Evolutionary conservation across 2,329 filamentous ascomycete genomes (phyloP), one percentile per base, ranked within the genome.

Genomic region (Aureobasidium uvarum): DNA sequence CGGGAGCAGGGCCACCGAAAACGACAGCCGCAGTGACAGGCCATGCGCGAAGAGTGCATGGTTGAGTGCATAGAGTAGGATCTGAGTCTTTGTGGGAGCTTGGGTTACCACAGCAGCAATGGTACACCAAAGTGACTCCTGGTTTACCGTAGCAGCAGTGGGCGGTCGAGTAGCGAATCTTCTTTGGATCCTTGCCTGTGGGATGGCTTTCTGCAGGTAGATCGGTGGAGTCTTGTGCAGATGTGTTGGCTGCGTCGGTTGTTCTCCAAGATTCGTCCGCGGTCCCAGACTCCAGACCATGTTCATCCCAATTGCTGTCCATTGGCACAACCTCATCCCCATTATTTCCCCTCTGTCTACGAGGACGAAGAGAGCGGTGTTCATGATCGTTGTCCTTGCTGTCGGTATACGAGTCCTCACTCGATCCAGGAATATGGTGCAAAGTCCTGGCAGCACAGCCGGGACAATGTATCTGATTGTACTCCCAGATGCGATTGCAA

Each of bases 221-320:
- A 5, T 5, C 13, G 50, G 18, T 23, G 4, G 31, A 7, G 33
- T 16, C 36, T 41, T 55, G 36, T 20, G 14, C 10, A 41, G 52
- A 13, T 36, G n/a, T 13, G 10, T 20, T 14, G 18, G 18, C n/a
- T 36, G 50, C 50, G 6, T 39, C 20, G n/a, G 20, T 55, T 2
- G 52, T 55, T n/a, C n/a, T 14, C 52, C 52, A 55, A 39, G 52
- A 55, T 36, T 55, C 52, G 8, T 55, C 52, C 1, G 20, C 20
- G 8, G 31, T 54, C 14, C 51, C 33, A 5, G 51, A 4, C n/a
- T 23, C 33, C 13, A 38, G 51, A 2, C n/a, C 51, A 5, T 38
- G 31, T 8, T 11, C 16, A 16, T 10, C n/a, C 51, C 51, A 54
- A 25, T n/a, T 54, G 33, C 51, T 54, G 23, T 54, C 31, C 13